A percentile compares a stretch with the other conserved stretches of the same genome.
phyloP scores from a whole-genome alignment of 2,329 filamentous ascomycete genomes.

The Epichloe bromicola region DNA sequence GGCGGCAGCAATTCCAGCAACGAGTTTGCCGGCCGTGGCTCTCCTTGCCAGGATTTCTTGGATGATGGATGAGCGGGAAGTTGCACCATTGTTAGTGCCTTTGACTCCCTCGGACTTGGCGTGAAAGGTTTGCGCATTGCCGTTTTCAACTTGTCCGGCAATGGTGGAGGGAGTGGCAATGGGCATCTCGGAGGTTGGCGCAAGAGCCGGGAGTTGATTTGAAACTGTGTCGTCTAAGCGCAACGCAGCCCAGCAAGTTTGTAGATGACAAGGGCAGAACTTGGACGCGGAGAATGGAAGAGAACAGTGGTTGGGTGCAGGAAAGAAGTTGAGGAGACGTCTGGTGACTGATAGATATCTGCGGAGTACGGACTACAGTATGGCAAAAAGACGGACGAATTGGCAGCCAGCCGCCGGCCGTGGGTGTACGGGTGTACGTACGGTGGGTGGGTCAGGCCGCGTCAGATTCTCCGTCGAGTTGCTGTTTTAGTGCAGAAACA shows the following conservation, averaged over 20 bases:
- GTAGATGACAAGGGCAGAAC: too few species aligned
- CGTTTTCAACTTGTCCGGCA: not conserved
- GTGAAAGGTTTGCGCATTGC: slow-evolving; percentile 3
- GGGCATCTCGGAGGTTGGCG: slow-evolving; percentile 3
- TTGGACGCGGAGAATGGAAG: too few species aligned
- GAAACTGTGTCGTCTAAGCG: not conserved
- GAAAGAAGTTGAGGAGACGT: not conserved
- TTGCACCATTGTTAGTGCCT: slow-evolving; percentile 3
- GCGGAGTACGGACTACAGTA: too few species aligned
- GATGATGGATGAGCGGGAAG: slow-evolving; percentile 13
- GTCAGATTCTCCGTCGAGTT: slow-evolving; percentile 1
- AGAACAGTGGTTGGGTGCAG: not conserved
- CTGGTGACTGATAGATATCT: too few species aligned
- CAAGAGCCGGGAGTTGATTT: not conserved
- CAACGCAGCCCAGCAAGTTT: too few species aligned
- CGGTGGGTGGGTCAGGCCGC: not conserved
- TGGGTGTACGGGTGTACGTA: too few species aligned
- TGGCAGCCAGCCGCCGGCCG: not conserved
- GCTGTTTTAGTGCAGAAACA: slow-evolving; percentile 1
- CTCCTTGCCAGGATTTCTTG: slow-evolving; percentile 30
- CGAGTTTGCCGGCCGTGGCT: slow-evolving; percentile 55
- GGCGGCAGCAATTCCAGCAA: slow-evolving; percentile 63
- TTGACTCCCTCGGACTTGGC: slow-evolving; percentile 10
- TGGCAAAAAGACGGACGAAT: not conserved
- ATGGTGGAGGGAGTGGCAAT: slow-evolving; percentile 1